Percentiles rank a stretch among this genome's conserved stretches.
Conservation (phyloP, 1,139 yeast species). For the Geotrichum bryndzae region DNA sequence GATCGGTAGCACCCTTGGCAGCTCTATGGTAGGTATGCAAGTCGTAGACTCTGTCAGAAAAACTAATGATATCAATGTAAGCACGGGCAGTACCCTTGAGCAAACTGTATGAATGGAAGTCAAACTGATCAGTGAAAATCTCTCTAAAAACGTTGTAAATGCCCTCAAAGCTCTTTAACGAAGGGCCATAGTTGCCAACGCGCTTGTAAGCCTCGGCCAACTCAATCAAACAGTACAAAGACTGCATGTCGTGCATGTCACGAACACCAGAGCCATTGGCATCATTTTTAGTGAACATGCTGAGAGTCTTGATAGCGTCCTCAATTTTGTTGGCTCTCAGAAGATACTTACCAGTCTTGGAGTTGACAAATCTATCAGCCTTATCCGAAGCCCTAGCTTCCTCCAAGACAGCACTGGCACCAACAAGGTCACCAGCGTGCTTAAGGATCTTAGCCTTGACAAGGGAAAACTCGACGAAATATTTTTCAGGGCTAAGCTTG, state of each 20-base stretch:
- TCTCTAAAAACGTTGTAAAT: conserved; percentile 63
- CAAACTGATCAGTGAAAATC: conserved; percentile 79
- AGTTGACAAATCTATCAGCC: conserved; percentile 87
- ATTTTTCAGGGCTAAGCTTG: conserved; percentile 51
- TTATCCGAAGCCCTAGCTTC: conserved; percentile 71
- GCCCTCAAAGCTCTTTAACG: conserved; percentile 71
- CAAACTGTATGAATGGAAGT: conserved; percentile 88
- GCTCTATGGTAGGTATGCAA: conserved; percentile 70
- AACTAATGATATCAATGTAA: conserved; percentile 63
- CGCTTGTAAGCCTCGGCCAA: conserved; percentile 77
- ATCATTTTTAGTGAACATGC: conserved; percentile 81
- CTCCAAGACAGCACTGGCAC: conserved; percentile 63
- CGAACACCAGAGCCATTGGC: conserved; percentile 71
- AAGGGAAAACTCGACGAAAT: conserved; percentile 69
- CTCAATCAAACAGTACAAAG: conserved; percentile 81
- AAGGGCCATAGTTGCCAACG: conserved; percentile 51
- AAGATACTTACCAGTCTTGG: conserved; percentile 79
- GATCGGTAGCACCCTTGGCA: conserved; percentile 54
- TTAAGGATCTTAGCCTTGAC: conserved; percentile 76
- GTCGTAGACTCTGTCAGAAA: conserved; percentile 73
- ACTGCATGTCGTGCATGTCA: conserved; percentile 86
- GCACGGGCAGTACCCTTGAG: conserved; percentile 88
- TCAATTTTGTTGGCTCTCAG: conserved; percentile 74
- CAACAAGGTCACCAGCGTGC: conserved; percentile 53
- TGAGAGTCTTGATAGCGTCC: conserved; percentile 66